These are phyloP conservation scores for Exophiala phaeomuriformis DNA, from an alignment of 2,329 filamentous ascomycete genomes.

Conservation along the genomic window DNA sequence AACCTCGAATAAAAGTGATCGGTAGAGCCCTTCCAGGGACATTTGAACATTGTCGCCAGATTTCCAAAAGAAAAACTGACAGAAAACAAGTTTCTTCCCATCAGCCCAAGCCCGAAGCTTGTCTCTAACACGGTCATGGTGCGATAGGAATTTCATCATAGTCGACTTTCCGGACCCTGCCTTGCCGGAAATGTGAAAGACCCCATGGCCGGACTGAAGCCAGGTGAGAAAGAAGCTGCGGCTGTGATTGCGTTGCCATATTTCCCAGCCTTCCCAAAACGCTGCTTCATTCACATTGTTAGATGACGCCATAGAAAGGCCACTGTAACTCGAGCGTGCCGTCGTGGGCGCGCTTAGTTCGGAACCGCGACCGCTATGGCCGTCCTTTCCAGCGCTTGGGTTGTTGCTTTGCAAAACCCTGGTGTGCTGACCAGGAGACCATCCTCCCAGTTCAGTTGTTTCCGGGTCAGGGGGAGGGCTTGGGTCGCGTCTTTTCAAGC, in stretches of 20 bases:
- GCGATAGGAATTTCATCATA: slow-evolving; percentile 11
- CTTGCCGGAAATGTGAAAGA: slow-evolving; percentile 4
- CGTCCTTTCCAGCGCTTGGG: too few species aligned
- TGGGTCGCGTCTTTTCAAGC: too few species aligned
- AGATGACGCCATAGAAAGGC: too few species aligned
- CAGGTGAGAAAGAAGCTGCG: background rate
- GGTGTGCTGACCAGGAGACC: too few species aligned
- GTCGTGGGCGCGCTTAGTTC: too few species aligned
- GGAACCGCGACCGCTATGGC: too few species aligned
- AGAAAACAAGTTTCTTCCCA: background rate
- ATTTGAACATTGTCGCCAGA: slow-evolving; percentile 3
- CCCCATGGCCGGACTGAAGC: background rate
- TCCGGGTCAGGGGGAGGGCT: too few species aligned
- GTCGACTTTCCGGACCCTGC: slow-evolving; percentile 10
- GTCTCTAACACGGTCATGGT: background rate
- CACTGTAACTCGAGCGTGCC: too few species aligned
- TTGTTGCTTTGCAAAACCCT: too few species aligned
- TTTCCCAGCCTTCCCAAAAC: background rate
- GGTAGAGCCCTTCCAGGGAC: slow-evolving; percentile 1
- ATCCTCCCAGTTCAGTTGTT: too few species aligned
- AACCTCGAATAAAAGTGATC: slow-evolving; percentile 1
- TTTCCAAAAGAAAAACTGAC: slow-evolving; percentile 10
- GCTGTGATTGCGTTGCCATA: background rate
- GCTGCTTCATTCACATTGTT: background rate
- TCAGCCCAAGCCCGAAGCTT: slow-evolving; percentile 1